These are phyloP conservation scores for Russula olivacea DNA, from an alignment of 768 basidiomycete species.

Conservation along the genomic window DNA sequence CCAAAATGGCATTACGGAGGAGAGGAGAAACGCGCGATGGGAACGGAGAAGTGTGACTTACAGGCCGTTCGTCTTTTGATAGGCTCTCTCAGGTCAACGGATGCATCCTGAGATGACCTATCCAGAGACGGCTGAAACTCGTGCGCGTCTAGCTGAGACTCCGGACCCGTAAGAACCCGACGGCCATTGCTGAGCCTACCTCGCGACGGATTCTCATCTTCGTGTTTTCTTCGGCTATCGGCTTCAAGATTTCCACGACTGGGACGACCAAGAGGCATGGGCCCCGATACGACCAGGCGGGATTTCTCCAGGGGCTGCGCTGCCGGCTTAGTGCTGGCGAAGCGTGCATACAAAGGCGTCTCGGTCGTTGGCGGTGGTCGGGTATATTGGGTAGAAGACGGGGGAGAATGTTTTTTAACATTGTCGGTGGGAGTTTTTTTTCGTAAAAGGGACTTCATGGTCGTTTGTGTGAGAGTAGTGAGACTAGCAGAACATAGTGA, in stretches of 20 bases:
- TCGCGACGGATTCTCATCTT: background rate
- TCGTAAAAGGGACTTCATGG: conserved; percentile 24
- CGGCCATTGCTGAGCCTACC: background rate
- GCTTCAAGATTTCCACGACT: background rate
- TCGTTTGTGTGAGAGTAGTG: background rate
- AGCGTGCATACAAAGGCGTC: conserved; percentile 31
- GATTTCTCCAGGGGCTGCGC: conserved; percentile 10
- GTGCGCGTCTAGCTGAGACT: background rate
- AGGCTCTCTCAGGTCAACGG: background rate
- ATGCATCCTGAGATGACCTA: conserved; percentile 1
- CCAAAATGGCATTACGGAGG: background rate
- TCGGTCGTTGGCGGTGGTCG: conserved; percentile 8
- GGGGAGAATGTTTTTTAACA: conserved; percentile 7
- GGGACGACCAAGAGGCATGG: conserved; percentile 26
- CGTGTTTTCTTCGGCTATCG: conserved; percentile 6
- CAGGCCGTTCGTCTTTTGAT: background rate
- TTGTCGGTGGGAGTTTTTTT: conserved; percentile 12
- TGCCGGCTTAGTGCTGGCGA: conserved; percentile 23
- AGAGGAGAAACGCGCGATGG: background rate
- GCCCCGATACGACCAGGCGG: conserved; percentile 28
- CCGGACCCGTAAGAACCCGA: conserved; percentile 2
- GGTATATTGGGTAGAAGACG: conserved; percentile 3
- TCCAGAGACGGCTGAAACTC: background rate
- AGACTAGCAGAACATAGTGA: conserved; percentile 12
- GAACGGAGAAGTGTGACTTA: conserved; percentile 5